A percentile compares a stretch with the other conserved stretches of the same genome.
phyloP scores from a whole-genome alignment of 2,329 filamentous ascomycete species.

The Aspergillus proliferans region DNA sequence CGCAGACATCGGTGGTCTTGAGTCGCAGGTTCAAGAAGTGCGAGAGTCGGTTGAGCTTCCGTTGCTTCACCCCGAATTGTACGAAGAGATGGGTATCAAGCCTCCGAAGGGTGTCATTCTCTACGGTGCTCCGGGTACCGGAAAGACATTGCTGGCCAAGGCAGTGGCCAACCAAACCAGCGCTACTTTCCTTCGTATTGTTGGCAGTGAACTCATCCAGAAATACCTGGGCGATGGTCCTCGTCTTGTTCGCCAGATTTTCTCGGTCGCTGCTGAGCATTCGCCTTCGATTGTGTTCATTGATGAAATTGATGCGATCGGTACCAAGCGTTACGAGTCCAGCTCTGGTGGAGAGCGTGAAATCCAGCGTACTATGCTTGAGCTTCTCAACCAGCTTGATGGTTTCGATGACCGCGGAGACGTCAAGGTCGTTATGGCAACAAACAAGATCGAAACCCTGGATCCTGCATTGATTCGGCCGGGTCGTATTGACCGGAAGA shows the following conservation, averaged over 20 bases:
- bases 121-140: constrained; percentile 93
- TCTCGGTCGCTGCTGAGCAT: constrained; percentile 83
- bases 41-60: constrained; percentile 94
- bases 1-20: constrained; percentile 94
- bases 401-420: constrained; percentile 98
- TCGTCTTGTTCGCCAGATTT: constrained; percentile 88
- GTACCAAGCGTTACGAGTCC: constrained; percentile 97
- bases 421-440: constrained; percentile 99
- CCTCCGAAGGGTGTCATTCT: constrained; percentile 98
- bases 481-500: constrained; percentile 97
- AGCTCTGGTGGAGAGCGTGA: constrained; percentile 95
- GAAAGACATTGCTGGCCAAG: constrained; percentile 93
- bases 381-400: constrained; percentile 95
- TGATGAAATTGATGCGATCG: constrained; percentile 97
- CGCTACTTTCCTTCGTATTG: constrained; percentile 93
- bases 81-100: constrained; percentile 99
- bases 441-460: constrained; percentile 98
- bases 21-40: constrained; percentile 94
- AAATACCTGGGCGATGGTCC: constrained; percentile 98
- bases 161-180: constrained; percentile 99
- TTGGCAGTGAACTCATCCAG: constrained; percentile 94
- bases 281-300: constrained; percentile 98
- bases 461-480: constrained; percentile 94
- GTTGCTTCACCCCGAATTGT: constrained; percentile 88
- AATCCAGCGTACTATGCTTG: constrained; percentile 96